These are phyloP conservation scores for Arthrinium phaeospermum DNA, from an alignment of 2,329 filamentous ascomycete species.

Conservation along the genomic window DNA sequence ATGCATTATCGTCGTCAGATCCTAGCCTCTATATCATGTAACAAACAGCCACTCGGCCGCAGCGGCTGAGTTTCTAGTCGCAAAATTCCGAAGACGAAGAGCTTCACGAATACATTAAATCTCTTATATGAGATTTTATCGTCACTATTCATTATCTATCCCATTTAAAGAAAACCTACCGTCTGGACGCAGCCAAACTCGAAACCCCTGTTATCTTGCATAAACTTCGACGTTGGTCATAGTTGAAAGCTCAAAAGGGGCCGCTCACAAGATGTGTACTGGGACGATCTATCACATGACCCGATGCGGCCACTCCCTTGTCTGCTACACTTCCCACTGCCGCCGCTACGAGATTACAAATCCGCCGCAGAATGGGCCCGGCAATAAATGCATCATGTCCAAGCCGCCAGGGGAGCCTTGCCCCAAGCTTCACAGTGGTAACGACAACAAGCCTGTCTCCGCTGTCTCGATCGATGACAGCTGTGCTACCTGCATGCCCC, in stretches of 20 bases:
- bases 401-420: not conserved
- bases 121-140: not conserved
- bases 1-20: not conserved
- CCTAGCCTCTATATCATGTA: not conserved
- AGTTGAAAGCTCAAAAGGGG: not conserved
- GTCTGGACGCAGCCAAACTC: no score
- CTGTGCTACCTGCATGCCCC: not conserved
- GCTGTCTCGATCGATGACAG: not conserved
- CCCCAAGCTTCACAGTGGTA: not conserved
- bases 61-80: not conserved
- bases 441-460: not conserved
- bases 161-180: not conserved
- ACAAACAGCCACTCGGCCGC: not conserved
- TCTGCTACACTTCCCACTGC: constrained; percentile 11
- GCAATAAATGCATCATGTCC: no score
- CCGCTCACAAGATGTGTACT: not conserved
- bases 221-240: not conserved
- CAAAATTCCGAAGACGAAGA: not conserved
- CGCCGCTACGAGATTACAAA: not conserved
- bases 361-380: not conserved
- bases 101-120: not conserved
- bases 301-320: not conserved
- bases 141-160: not conserved
- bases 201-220: not conserved
- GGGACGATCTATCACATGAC: not conserved